These are phyloP conservation scores for Ogataea minuta DNA, from an alignment of 805 yeast genomes.

Conservation along the genomic window DNA sequence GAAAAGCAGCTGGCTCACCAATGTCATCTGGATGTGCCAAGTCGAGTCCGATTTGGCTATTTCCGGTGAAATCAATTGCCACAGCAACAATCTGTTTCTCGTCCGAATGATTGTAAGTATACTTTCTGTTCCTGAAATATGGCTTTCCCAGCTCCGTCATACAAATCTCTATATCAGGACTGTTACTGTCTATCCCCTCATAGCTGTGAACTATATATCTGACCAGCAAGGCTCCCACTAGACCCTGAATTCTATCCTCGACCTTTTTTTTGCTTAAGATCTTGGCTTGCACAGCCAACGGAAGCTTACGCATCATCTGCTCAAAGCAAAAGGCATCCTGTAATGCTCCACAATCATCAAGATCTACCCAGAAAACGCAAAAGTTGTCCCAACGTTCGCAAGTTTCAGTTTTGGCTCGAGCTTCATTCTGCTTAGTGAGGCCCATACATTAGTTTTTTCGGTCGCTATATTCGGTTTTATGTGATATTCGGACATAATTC, in stretches of 20 bases:
- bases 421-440: too few species aligned
- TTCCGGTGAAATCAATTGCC: conserved; percentile 34
- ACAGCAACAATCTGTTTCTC: conserved; percentile 51
- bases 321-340: conserved; percentile 46
- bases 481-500: too few species aligned
- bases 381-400: background rate
- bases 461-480: too few species aligned
- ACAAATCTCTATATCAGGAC: conserved; percentile 26
- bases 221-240: conserved; percentile 48
- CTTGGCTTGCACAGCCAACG: conserved; percentile 40
- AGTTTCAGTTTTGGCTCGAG: too few species aligned
- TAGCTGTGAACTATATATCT: conserved; percentile 39
- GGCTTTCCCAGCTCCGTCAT: conserved; percentile 60
- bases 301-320: conserved; percentile 43
- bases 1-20: conserved; percentile 29
- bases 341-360: conserved; percentile 7
- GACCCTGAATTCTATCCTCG: conserved; percentile 35
- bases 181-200: conserved; percentile 13
- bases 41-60: conserved; percentile 44
- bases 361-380: conserved; percentile 6
- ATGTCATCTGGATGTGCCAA: conserved; percentile 40
- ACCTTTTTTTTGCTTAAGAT: conserved; percentile 40
- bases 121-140: conserved; percentile 25
- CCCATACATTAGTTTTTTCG: too few species aligned
- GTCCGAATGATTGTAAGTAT: conserved; percentile 58